A percentile compares a stretch with the other conserved stretches of the same genome.
These are phyloP conservation scores for Colletotrichum sojae DNA, from an alignment of 2,329 filamentous ascomycete species.

Conservation along the genomic window DNA sequence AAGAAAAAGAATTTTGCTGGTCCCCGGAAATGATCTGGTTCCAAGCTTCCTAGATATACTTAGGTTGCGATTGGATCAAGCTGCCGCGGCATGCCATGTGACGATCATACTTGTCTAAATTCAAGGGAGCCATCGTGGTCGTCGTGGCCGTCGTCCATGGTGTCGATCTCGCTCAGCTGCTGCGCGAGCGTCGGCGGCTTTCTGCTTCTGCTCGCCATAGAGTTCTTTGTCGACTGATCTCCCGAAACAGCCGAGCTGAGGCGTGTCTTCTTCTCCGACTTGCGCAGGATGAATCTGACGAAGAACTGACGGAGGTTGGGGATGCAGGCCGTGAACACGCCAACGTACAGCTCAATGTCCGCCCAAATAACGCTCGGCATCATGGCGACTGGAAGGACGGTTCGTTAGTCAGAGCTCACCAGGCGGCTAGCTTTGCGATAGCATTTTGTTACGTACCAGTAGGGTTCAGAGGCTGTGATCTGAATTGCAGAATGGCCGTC, in stretches of 20 bases:
- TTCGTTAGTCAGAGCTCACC: not conserved
- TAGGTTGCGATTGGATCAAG: too few species aligned
- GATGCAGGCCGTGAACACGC: conserved; percentile 32
- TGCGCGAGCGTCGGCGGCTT: not conserved
- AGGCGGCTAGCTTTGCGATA: not conserved
- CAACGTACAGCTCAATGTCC: conserved; percentile 27
- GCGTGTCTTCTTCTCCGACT: conserved; percentile 30
- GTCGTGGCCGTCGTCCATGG: conserved; percentile 5
- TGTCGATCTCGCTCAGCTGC: conserved; percentile 17
- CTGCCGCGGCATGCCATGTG: too few species aligned
- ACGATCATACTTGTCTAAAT: too few species aligned
- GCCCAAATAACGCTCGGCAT: conserved; percentile 28
- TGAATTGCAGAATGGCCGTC: conserved; percentile 15
- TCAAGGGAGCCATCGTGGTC: too few species aligned
- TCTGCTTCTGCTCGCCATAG: not conserved
- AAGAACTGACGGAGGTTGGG: conserved; percentile 36
- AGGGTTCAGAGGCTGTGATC: conserved; percentile 16
- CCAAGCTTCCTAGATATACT: too few species aligned
- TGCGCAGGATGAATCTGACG: conserved; percentile 24
- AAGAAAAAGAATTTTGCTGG: too few species aligned
- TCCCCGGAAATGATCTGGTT: too few species aligned
- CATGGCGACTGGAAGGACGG: conserved; percentile 10
- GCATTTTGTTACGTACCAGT: conserved; percentile 11
- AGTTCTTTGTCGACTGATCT: not conserved
- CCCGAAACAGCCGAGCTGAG: conserved; percentile 1